Evolutionary conservation across 768 basidiomycete genomes (phyloP), one percentile per base, ranked within the genome.

Genomic region (Serendipita sp.): DNA sequence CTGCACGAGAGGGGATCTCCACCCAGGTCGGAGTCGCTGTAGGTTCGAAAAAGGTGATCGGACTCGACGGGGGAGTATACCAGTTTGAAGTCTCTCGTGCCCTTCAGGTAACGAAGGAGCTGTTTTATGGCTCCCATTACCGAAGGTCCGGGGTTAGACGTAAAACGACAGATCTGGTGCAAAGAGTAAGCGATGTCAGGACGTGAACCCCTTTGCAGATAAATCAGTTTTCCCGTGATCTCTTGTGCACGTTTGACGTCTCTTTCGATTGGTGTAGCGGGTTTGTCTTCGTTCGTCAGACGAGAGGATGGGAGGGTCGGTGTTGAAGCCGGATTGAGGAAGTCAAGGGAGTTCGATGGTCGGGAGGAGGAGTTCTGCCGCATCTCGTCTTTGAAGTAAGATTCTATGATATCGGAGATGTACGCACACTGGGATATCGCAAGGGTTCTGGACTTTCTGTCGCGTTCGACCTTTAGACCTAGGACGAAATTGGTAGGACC

Each of bases 121-220:
- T 24, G 24, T 24, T 24, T 24, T 24, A 24, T 24, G 24, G 24
- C 24, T 24, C 24, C 24, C 24, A 24, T 24, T 24, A 24, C 24
- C 24, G 24, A 2, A 5, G 15, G 1, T 3, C 64, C 64, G 1
- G 64, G 64, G 24, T 65, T 65, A 1, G 32, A 72, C 2, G 74
- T 67, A 62, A 69, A 77, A 67, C 73, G 71, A 2, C 70, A 69
- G 2, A 75, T 62, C 47, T 68, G 53, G 30, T 67, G 67, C 0
- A 74, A 70, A 3, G 72, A 68, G 64, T 67, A 71, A 2, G 68
- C 24, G 11, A 74, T 72, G 64, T 75, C 73, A 0, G 71, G 72
- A 0, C 68, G 56, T 2, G 73, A 71, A 0, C 16, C 53, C 32
- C 53, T 15, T 32, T 54, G 15, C 13, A 54, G 15, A 28, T 54